Evolutionary conservation across 2,329 filamentous ascomycete species (phyloP).

Genomic region (Fusarium sterilihyphosum): DNA sequence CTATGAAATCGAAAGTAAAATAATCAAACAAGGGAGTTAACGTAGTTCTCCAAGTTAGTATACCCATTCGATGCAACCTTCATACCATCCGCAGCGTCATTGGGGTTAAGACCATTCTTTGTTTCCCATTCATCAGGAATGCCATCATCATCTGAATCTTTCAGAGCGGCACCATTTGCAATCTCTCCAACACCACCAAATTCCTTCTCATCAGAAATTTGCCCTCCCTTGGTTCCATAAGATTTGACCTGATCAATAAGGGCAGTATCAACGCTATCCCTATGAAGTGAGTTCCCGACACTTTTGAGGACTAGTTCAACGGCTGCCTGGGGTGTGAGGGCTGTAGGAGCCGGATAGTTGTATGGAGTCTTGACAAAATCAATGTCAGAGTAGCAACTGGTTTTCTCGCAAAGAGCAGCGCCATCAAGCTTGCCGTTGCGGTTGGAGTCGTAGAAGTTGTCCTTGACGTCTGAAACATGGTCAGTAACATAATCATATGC

Average conservation of each 20-base stretch:
- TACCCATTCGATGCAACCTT: conserved; percentile 54
- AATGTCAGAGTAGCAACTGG: conserved; percentile 59
- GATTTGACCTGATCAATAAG: conserved; percentile 57
- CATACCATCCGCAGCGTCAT: conserved; percentile 54
- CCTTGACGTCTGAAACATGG: conserved; percentile 51
- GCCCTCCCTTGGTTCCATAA: conserved; percentile 55
- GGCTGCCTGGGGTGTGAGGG: conserved; percentile 52
- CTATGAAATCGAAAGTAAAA: background rate
- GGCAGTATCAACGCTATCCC: conserved; percentile 56
- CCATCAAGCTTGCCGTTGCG: conserved; percentile 61
- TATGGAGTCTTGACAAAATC: conserved; percentile 53
- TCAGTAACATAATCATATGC: background rate
- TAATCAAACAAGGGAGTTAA: conserved; percentile 56
- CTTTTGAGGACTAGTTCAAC: conserved; percentile 52
- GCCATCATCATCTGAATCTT: conserved; percentile 59
- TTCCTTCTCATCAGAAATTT: conserved; percentile 58
- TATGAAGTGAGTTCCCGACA: conserved; percentile 55
- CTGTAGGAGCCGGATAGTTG: conserved; percentile 54
- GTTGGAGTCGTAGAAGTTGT: conserved; percentile 63
- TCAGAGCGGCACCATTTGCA: conserved; percentile 49
- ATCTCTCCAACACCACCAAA: conserved; percentile 54
- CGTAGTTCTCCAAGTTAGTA: conserved; percentile 59
- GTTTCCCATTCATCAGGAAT: conserved; percentile 61
- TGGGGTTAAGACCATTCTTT: conserved; percentile 53
- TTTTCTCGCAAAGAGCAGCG: conserved; percentile 52